Conservation (phyloP, 2,329 filamentous ascomycete genomes). For the Myriosclerotinia curreyana region DNA sequence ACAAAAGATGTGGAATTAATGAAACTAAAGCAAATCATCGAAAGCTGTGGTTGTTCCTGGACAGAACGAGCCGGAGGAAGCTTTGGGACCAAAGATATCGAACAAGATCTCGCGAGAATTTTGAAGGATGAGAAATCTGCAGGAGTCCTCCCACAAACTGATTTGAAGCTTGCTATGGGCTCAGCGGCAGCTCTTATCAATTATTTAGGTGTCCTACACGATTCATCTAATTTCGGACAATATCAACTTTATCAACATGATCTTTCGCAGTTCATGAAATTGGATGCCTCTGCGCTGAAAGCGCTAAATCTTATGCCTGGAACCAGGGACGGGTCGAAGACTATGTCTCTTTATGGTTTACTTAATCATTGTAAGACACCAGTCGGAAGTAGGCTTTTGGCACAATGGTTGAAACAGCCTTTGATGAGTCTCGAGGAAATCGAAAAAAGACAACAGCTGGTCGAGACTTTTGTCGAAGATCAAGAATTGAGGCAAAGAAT, state of each 20-base stretch:
- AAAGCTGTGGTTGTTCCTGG: constrained; percentile 87
- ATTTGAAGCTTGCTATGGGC: constrained; percentile 94
- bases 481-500: constrained; percentile 92
- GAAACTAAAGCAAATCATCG: constrained; percentile 85
- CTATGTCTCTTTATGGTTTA: constrained; percentile 91
- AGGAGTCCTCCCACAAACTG: constrained; percentile 78
- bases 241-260: constrained; percentile 98
- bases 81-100: constrained; percentile 87
- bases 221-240: constrained; percentile 92
- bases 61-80: constrained; percentile 74
- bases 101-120: constrained; percentile 85
- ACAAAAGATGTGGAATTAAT: constrained; percentile 85
- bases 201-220: constrained; percentile 86
- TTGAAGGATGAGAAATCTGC: constrained; percentile 81
- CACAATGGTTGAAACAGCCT: constrained; percentile 97
- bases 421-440: constrained; percentile 90
- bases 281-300: constrained; percentile 90
- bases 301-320: constrained; percentile 97
- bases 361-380: constrained; percentile 98
- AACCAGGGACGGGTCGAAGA: constrained; percentile 90
- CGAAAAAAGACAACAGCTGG: constrained; percentile 85
- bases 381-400: constrained; percentile 80
- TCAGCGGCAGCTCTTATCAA: constrained; percentile 91
- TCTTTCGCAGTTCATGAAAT: constrained; percentile 94
- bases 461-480: constrained; percentile 90